These are phyloP conservation scores for Amanita rubescens DNA, from an alignment of 768 basidiomycete species.

Conservation along the genomic window DNA sequence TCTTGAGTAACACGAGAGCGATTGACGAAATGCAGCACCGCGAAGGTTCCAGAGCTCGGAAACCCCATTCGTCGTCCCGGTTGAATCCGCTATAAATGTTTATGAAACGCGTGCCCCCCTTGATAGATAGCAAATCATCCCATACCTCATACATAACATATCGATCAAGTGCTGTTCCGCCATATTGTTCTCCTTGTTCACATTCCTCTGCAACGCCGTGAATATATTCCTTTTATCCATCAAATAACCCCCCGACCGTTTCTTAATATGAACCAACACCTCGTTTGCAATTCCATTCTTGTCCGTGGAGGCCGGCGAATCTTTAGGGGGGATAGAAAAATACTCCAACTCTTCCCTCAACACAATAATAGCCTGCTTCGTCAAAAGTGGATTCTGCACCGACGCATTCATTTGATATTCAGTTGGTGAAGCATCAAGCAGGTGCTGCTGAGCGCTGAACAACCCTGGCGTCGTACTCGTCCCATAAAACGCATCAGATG, in stretches of 20 bases:
- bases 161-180: conserved; percentile 99
- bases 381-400: conserved; percentile 84
- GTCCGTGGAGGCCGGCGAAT: conserved; percentile 56
- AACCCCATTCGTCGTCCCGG: conserved; percentile 98
- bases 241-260: conserved; percentile 78
- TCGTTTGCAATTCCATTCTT: conserved; percentile 76
- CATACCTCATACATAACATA: conserved; percentile 99
- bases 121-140: not conserved
- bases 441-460: conserved; percentile 70
- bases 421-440: conserved; percentile 60
- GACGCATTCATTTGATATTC: conserved; percentile 44
- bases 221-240: conserved; percentile 91
- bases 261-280: conserved; percentile 71
- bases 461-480: conserved; percentile 65
- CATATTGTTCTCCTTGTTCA: conserved; percentile 98
- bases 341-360: conserved; percentile 97
- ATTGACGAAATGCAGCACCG: conserved; percentile 98
- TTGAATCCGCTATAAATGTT: conserved; percentile 72
- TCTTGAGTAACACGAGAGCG: conserved; percentile 94
- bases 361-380: conserved; percentile 98
- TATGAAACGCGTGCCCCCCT: not conserved
- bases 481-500: conserved; percentile 91
- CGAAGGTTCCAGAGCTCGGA: conserved; percentile 89
- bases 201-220: conserved; percentile 95
- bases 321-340: conserved; percentile 87